Base-by-base conservation (phyloP, 2,329 filamentous ascomycete genomes). In the Orbilia quercus region DNA sequence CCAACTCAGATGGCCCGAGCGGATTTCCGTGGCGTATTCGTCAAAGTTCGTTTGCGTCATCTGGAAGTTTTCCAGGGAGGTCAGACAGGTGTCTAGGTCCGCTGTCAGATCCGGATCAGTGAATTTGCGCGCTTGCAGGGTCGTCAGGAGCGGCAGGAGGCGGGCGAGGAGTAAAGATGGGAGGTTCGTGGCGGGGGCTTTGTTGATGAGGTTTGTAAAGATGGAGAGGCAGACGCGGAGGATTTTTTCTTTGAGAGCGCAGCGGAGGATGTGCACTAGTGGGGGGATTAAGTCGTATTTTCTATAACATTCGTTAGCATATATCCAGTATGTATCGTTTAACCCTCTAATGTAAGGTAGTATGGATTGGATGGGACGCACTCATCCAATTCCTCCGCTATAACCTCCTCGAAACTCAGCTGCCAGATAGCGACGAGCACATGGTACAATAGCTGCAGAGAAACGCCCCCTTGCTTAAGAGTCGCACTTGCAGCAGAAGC, bases 201-300 rank as follows among this genome's bases (percentile, higher is more conserved):
- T 87, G 81, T 84, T 91, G 38, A 97, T 87, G 47, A 99, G 88
- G 82, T 96, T 98, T 80, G 90, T 87, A 42, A 99, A 86, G 6
- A 94, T 97, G 7, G 92, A 92, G 47, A 98, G 85, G 48, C 97
- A 87, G 60, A 99, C 86, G 28, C 95, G 89, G 0, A 94, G 98
- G 0, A 94, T 98, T 85, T 99, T 99, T 81, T 98, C 95, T 81
- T 99, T 99, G 47, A 94, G 93, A 1, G 95, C 98, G 44, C 96
- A 84, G 62, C 92, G 90, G 63, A 99, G 85, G 38, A 99, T 88
- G 76, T 96, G 91, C n/a, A 91, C 92, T 81, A 96, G 97, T 47
- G 98, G 87, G 50, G 92, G 86, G 75, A 98, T 86, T 76, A 98
- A 90, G 79, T 98, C 93, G 82, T 96, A 92, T 81, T 97, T 93